Conservation (phyloP, 352 stramenopile species). For the Globisporangium polare region DNA sequence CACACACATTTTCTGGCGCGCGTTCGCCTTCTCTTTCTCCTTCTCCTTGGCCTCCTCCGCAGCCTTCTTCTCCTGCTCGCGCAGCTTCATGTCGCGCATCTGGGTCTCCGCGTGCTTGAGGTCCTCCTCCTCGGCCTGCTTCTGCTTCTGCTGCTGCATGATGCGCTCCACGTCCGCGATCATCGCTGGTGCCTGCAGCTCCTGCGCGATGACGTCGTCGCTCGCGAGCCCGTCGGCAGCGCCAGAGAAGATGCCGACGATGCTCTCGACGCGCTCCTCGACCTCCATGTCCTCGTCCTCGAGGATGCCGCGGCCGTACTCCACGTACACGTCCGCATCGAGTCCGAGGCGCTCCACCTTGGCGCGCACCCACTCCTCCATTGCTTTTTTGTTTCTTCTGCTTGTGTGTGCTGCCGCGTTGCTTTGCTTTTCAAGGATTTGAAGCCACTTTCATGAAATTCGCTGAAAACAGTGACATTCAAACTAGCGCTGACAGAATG, state of each 20-base stretch:
- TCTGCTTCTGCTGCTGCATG: conserved; percentile 27
- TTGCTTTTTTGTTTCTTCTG: conserved; percentile 10
- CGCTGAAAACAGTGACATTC: too few species aligned
- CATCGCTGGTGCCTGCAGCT: conserved; percentile 41
- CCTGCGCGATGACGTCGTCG: conserved; percentile 30
- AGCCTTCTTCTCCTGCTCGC: conserved; percentile 57
- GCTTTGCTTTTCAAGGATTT: too few species aligned
- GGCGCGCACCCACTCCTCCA: conserved; percentile 58
- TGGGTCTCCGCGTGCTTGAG: conserved; percentile 39
- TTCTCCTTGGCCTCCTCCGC: conserved; percentile 45
- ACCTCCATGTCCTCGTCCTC: conserved; percentile 70
- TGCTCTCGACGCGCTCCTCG: conserved; percentile 62
- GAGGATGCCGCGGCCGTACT: conserved; percentile 65
- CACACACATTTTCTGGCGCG: conserved; percentile 59
- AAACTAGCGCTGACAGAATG: too few species aligned
- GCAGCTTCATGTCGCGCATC: conserved; percentile 49
- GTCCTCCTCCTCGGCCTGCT: conserved; percentile 33
- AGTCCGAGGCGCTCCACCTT: conserved; percentile 57
- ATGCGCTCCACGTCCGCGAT: conserved; percentile 47
- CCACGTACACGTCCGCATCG: conserved; percentile 75
- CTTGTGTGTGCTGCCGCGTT: background rate
- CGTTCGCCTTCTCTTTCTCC: conserved; percentile 58
- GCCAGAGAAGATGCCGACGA: conserved; percentile 56
- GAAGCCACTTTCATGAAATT: background rate
- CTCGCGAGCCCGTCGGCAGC: conserved; percentile 49